Evolutionary conservation across 2,329 filamentous ascomycete species (phyloP), one percentile per base, ranked within the genome.

Genomic region (Xylaria sp.): DNA sequence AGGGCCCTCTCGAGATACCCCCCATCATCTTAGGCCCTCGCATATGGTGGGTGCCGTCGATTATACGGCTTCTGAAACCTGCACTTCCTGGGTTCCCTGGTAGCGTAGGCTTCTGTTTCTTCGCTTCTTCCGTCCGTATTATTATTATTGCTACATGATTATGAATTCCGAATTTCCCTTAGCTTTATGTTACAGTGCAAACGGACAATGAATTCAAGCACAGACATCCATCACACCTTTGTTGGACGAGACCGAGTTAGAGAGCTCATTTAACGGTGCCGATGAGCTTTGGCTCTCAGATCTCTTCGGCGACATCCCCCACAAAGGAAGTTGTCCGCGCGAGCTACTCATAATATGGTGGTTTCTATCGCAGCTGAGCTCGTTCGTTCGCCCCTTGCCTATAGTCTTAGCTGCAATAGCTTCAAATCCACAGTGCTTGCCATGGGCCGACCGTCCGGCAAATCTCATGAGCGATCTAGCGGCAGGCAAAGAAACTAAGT

Each of bases 291-390:
- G 27, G 48, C 19, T 48, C 42, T 24, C 47, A 59, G 34, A 58
- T 39, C 39, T 42, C n/a, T 54, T 53, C 47, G 27, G 55, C 17
- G 36, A 48, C 17, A 32, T 42, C 42, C 5, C 21, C 53, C 56
- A 42, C 32, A 48, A 30, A 32, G 50, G 9, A 54, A n/a, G 19
- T 11, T 36, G 9, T 56, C 47, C 4, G 3, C 47, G 11, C 19
- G 47, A n/a, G 19, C 32, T n/a, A 21, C 14, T 11, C 32, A 14
- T 42, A 21, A 32, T 24, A 34, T 14, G 7, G 12, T n/a, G 11
- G 5, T 36, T 36, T 36, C 17, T 48, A 11, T 42, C 39, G 14
- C 14, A 42, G 39, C 34, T 17, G 39, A 59, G 17, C 19, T 4
- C 24, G 6, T 19, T 27, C 14, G 34, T 48, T 32, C 14, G 19